A percentile compares a stretch with the other conserved stretches of the same genome.
Conservation (phyloP, 148 eudicot species). For the Linanthus parryae region DNA sequence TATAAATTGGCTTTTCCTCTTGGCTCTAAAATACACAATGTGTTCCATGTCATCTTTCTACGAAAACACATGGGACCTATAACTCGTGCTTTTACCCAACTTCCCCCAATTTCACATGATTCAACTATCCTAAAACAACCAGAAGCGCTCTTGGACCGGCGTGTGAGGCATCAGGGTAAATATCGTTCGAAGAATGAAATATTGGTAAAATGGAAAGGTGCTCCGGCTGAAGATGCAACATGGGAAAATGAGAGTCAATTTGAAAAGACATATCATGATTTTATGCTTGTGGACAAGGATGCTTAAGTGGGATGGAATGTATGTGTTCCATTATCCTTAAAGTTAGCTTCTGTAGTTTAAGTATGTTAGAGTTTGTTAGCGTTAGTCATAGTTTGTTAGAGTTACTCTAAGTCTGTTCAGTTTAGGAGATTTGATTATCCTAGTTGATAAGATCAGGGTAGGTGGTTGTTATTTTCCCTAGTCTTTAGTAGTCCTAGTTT, state of each 20-base stretch:
- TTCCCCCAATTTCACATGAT: not conserved
- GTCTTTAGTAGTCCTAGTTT: not conserved
- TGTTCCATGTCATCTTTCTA: not conserved
- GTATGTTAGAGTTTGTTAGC: not conserved
- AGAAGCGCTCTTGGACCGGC: not conserved
- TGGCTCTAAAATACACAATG: not conserved
- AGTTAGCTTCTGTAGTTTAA: not conserved
- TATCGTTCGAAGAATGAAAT: not conserved
- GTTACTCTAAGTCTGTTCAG: not conserved
- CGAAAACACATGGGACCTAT: not conserved
- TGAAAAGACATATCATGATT: not conserved
- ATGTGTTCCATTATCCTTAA: not conserved
- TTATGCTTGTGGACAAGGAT: not conserved
- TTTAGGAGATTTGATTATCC: not conserved
- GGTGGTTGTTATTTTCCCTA: not conserved
- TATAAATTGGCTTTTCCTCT: not conserved
- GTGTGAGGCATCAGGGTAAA: not conserved
- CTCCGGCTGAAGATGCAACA: not conserved
- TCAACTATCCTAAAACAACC: not conserved
- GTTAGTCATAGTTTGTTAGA: not conserved
- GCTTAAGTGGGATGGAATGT: not conserved
- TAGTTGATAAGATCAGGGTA: no score
- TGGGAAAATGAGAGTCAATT: not conserved
- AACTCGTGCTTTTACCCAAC: not conserved
- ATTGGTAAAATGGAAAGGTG: not conserved